Evolutionary conservation across 2,329 filamentous ascomycete species (phyloP), one percentile per base, ranked within the genome.

Genomic region (Fusarium heterosporum): DNA sequence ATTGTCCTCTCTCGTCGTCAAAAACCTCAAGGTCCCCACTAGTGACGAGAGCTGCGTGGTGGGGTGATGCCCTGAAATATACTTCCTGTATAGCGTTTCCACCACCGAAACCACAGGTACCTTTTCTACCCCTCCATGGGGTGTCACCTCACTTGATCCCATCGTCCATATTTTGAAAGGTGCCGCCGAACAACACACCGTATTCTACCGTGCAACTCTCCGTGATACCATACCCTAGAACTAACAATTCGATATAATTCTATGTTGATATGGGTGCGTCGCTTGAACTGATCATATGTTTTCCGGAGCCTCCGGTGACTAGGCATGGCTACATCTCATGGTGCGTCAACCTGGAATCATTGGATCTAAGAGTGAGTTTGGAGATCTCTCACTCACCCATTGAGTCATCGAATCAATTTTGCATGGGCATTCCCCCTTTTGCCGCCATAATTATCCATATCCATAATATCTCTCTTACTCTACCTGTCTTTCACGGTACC

Each of bases 291-390:
- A 63, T 56, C 57, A 62, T 30, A 45, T 46, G 54, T 54, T 65
- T 54, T 61, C 66, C 69, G 69, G 69, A 67, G 54, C 47, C 61
- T 53, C 58, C 69, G 69, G 69, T 55, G 63, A 59, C 51, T 68
- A 49, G 64, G 46, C 55, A 54, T 58, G 38, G 26, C 22, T 22
- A 6, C 22, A 22, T 22, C 22, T 22, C 6, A 22, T 22, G 22
- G 22, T 4, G 22, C 22, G 22, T 22, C 22, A 22, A 22, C 22
- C 22, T 22, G 22, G 22, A 22, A 38, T 52, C 41, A 52, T 45
- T 40, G 29, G 30, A 49, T 41, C 43, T 53, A 25, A 34, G 17
- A 36, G 29, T 46, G n/a, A 46, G 48, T 34, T 17, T 36, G 10
- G 47, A 51, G 64, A 66, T 63, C 62, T 63, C 28, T 54, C 14